phyloP scores from a whole-genome alignment of 768 basidiomycete species.

The Collybiopsis luxurians region DNA sequence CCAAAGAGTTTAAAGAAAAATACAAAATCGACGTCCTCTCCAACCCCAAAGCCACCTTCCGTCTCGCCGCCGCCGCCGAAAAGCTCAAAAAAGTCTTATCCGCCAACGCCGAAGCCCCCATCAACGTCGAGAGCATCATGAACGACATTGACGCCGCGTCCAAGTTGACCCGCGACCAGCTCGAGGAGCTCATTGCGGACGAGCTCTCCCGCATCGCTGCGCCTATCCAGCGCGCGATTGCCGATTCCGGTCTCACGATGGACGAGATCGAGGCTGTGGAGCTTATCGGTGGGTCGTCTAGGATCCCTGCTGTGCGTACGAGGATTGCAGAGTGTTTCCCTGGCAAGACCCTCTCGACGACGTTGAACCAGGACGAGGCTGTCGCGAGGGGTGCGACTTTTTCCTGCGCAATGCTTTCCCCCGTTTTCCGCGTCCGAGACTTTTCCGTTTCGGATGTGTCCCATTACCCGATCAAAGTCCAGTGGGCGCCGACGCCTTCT shows the following conservation, averaged over 20 bases:
- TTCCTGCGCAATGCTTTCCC: constrained; percentile 94
- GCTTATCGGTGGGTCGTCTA: constrained; percentile 90
- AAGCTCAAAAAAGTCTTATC: constrained; percentile 95
- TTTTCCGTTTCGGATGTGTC: constrained; percentile 88
- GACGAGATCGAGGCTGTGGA: constrained; percentile 91
- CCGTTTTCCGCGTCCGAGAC: constrained; percentile 96
- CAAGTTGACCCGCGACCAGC: constrained; percentile 76
- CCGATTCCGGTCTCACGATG: constrained; percentile 73
- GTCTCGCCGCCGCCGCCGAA: constrained; percentile 85
- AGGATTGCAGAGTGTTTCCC: constrained; percentile 82
- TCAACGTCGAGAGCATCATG: constrained; percentile 96
- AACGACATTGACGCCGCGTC: constrained; percentile 92
- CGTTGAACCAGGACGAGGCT: constrained; percentile 98
- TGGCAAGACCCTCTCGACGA: constrained; percentile 82
- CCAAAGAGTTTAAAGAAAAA: constrained; percentile 90
- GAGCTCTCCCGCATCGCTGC: constrained; percentile 74
- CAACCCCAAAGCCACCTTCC: constrained; percentile 92
- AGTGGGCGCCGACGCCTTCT: constrained; percentile 72
- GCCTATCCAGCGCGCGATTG: constrained; percentile 78
- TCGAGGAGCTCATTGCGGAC: constrained; percentile 74
- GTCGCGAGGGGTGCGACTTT: constrained; percentile 95
- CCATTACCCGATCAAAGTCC: constrained; percentile 86
- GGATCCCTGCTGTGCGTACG: constrained; percentile 88
- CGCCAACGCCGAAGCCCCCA: constrained; percentile 83
- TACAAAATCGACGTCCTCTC: constrained; percentile 96